These are phyloP conservation scores for Moniliella sp. DNA, from an alignment of 1,284 basidiomycete species.

Conservation along the genomic window DNA sequence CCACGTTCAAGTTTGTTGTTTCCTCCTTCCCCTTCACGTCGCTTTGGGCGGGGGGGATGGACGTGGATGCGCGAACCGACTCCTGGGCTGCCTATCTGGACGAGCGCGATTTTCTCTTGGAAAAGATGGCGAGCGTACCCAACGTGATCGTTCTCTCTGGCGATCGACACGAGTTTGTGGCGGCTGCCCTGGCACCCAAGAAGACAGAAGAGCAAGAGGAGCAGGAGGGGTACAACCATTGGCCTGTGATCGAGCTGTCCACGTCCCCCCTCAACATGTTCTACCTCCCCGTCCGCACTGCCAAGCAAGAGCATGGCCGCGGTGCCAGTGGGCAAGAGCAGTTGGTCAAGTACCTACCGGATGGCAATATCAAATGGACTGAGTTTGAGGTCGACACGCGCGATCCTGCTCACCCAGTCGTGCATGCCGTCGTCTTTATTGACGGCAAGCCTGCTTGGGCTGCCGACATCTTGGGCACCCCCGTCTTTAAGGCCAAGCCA, in stretches of 20 bases:
- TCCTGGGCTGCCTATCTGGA: slow-evolving; percentile 48
- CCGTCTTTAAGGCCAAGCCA: no score
- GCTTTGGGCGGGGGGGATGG: slow-evolving; percentile 44
- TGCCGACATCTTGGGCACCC: slow-evolving; percentile 33
- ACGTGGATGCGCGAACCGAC: slow-evolving; percentile 44
- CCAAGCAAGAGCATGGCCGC: slow-evolving; percentile 33
- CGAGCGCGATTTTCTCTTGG: slow-evolving; percentile 40
- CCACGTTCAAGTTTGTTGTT: slow-evolving; percentile 58
- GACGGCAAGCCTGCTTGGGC: slow-evolving; percentile 47
- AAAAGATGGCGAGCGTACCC: slow-evolving; percentile 41
- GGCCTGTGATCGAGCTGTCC: slow-evolving; percentile 42
- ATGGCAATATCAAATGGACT: slow-evolving; percentile 38
- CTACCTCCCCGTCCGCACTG: slow-evolving; percentile 29
- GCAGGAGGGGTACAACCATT: slow-evolving; percentile 11
- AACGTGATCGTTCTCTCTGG: slow-evolving; percentile 44
- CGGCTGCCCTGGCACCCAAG: slow-evolving; percentile 20
- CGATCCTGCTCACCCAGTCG: slow-evolving; percentile 40
- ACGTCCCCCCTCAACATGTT: slow-evolving; percentile 46
- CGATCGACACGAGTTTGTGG: slow-evolving; percentile 61
- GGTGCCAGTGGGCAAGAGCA: slow-evolving; percentile 42
- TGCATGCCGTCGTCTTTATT: slow-evolving; percentile 40
- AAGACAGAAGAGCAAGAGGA: slow-evolving; percentile 1
- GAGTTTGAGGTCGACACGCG: slow-evolving; percentile 54
- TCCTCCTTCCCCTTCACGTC: slow-evolving; percentile 55
- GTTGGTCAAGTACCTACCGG: slow-evolving; percentile 42